These are phyloP conservation scores for Strobilomyces dryophilus DNA, from an alignment of 768 basidiomycete species.

Conservation along the genomic window DNA sequence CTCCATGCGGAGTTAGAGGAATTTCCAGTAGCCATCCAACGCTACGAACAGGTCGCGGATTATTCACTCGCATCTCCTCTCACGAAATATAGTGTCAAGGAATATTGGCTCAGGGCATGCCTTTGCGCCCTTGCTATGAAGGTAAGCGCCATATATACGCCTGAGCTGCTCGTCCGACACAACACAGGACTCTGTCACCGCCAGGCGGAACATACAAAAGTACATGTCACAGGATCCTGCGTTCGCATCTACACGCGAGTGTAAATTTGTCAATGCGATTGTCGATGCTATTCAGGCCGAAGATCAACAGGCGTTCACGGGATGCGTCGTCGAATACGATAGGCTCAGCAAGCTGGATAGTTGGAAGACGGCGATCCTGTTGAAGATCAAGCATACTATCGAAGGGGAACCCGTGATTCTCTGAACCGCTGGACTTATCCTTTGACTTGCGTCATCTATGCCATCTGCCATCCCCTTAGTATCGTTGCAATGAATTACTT, in stretches of 20 bases:
- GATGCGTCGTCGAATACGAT: conserved; percentile 87
- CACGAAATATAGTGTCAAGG: conserved; percentile 99
- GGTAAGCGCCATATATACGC: conserved; percentile 44
- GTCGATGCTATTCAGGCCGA: conserved; percentile 73
- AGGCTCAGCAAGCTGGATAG: conserved; percentile 90
- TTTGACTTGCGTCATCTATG: conserved; percentile 1
- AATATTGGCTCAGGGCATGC: conserved; percentile 87
- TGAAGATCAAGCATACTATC: conserved; percentile 85
- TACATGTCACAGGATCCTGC: conserved; percentile 82
- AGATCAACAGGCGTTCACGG: conserved; percentile 73
- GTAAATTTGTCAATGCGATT: conserved; percentile 77
- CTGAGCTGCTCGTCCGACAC: conserved; percentile 9
- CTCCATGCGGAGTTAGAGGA: conserved; percentile 87
- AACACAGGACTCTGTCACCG: conserved; percentile 76
- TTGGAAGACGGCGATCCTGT: conserved; percentile 90
- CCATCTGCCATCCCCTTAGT: background rate
- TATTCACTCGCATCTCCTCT: conserved; percentile 74
- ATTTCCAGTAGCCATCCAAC: conserved; percentile 78
- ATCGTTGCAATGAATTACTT: background rate
- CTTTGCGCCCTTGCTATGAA: conserved; percentile 86
- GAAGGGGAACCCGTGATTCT: conserved; percentile 49
- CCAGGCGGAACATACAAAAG: conserved; percentile 70
- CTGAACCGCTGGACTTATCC: conserved; percentile 7
- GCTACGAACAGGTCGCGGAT: conserved; percentile 87
- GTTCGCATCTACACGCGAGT: conserved; percentile 87